Percentiles rank a stretch among this genome's conserved stretches.
Evolutionary conservation across 176 grass and related monocot genomes (phyloP).

Genomic region (Poa annua): DNA sequence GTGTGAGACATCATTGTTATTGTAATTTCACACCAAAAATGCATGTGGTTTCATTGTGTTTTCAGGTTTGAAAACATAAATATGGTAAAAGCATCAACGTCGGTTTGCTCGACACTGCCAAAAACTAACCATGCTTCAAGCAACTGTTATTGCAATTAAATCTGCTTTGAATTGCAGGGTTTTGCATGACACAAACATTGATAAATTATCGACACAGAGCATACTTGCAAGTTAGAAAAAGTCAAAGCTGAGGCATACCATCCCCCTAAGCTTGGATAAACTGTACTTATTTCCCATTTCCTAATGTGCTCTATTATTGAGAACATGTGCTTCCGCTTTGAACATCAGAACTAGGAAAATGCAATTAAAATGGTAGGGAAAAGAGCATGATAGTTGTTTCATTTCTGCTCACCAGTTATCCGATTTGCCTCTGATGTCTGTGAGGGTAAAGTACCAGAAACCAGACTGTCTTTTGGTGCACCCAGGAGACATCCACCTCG

Average conservation of each 20-base stretch:
- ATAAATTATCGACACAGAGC: constrained; percentile 83
- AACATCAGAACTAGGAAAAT: constrained; percentile 2
- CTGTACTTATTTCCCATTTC: neutral
- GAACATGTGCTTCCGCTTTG: neutral
- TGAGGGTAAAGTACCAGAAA: constrained; percentile 60
- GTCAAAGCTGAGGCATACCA: constrained; percentile 13
- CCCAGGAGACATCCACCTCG: constrained; percentile 79
- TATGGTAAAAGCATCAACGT: constrained; percentile 9
- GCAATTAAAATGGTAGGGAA: constrained; percentile 9
- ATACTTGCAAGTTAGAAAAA: constrained; percentile 75
- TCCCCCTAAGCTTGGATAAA: neutral
- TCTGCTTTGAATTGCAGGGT: constrained; percentile 45
- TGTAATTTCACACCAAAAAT: neutral
- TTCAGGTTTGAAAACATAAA: constrained; percentile 14
- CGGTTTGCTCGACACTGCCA: constrained; percentile 2
- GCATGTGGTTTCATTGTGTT: neutral
- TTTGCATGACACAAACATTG: constrained; percentile 61
- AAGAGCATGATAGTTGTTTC: constrained; percentile 12
- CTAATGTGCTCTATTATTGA: neutral
- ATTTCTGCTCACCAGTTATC: constrained; percentile 57
- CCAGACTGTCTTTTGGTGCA: constrained; percentile 65
- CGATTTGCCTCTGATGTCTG: constrained; percentile 78
- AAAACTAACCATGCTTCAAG: neutral
- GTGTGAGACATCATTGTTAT: neutral
- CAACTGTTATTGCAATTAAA: constrained; percentile 2